Conservation (phyloP, 306 rosid genomes). For the Malus sieversii region DNA sequence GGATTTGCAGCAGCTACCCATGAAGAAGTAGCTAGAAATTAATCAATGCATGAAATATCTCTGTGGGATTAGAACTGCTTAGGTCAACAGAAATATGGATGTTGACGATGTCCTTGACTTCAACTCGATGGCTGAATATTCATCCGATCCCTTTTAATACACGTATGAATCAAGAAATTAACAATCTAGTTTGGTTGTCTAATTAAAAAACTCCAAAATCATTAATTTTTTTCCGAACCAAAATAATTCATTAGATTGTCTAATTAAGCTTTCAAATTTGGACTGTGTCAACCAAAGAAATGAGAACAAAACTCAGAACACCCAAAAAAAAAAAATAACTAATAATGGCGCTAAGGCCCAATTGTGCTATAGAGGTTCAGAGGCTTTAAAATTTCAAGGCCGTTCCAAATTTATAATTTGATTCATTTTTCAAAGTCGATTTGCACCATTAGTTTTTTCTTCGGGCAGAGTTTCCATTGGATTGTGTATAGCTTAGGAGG, state of each 20-base stretch:
- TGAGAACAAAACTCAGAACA: neutral
- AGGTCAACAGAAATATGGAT: neutral
- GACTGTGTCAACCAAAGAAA: no score
- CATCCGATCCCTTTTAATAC: neutral
- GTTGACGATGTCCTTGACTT: neutral
- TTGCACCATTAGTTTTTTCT: neutral
- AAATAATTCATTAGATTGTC: no score
- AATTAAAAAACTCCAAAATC: no score
- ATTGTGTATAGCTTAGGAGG: neutral
- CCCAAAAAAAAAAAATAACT: neutral
- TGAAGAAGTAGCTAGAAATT: neutral
- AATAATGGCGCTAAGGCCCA: neutral
- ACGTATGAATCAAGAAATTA: neutral
- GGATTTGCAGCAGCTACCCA: neutral
- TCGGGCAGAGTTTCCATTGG: neutral
- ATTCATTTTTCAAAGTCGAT: neutral
- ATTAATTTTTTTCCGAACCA: no score
- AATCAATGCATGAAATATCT: neutral
- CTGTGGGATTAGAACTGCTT: constrained; percentile 1
- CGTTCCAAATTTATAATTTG: neutral
- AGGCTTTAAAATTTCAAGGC: neutral
- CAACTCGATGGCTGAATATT: no score
- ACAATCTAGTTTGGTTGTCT: neutral
- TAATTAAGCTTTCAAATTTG: no score
- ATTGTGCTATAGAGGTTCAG: neutral